Base-by-base conservation (phyloP, 2,329 filamentous ascomycete genomes). In the Biscogniauxia mediterranea region DNA sequence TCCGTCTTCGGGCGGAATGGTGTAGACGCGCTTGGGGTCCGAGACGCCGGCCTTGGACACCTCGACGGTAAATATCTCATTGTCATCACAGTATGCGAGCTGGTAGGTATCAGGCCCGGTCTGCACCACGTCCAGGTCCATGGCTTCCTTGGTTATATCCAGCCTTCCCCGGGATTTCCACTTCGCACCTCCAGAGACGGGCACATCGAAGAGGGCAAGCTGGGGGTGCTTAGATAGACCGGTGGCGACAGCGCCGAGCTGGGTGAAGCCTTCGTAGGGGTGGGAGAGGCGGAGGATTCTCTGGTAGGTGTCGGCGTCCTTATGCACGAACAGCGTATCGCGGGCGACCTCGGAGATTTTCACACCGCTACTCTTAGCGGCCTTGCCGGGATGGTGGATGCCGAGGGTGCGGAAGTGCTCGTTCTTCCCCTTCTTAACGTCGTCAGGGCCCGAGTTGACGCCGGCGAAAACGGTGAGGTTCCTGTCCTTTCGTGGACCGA, bases 401-500 rank as follows among this genome's bases (percentile, higher is more conserved):
- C 84, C 81, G 70, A 96, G 90, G 9, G 91, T 84, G 66, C 93
- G 86, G 66, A 98, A 86, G 77, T 97, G 93, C 71, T 91, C 83
- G 74, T 97, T 97, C 72, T 86, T 89, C 66, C 90, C 91, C 66
- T 88, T 87, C 68, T 87, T 82, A 66, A 93, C 83, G 61, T 92
- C 88, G 5, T 83, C 83, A 54, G 87, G 82, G 61, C 89, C 90
- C 61, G 92, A 93, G 75, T 97, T 97, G 78, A 97, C 89, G 58
- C 93, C 93, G 25, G 93, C 91, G 66, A 91, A 88, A 7, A 86
- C 77, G 51, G 84, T 73, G 5, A 85, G 84, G 56, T 73, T 78
- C 69, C 82, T 87, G 56, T 79, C 80, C 76, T 79, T 84, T 76
- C 71, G 83, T 72, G 78, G 83, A 66, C 92, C 87, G 57, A 89